Base-by-base conservation (phyloP, 106 monocot genomes). In the Hemerocallis citrina region DNA sequence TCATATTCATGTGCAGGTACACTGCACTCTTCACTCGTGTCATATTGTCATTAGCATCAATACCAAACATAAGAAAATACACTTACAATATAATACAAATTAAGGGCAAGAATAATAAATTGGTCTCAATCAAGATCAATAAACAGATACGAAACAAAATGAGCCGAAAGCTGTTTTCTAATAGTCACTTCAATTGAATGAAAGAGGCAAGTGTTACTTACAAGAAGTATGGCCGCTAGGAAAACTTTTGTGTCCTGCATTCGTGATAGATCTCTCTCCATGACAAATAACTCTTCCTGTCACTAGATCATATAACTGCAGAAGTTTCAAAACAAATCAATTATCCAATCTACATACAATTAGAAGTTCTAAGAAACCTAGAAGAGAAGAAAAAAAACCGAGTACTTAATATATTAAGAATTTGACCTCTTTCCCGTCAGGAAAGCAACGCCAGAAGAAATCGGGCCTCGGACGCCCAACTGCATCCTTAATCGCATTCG, bases 181-280 rank as follows among this genome's bases (percentile, higher is more conserved):
- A n/a, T n/a, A n/a, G n/a, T n/a, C n/a, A n/a, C n/a, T n/a, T n/a
- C n/a, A n/a, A n/a, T n/a, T n/a, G n/a, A n/a, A n/a, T n/a, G n/a
- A n/a, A n/a, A n/a, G n/a, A n/a, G n/a, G n/a, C n/a, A n/a, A n/a
- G 37, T 6, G 11, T 11, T 11, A 43, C 79, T 68, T 76, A 84
- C 84, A 84, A 31, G 84, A 75, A 64, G 84, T 76, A 76, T 84
- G 84, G 44, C 84, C 84, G 56, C 84, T 84, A 0, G 75, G 84
- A 61, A 84, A 84, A 54, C 84, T 79, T 65, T 79, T 84, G 72
- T 79, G 69, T 7, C 79, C 84, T 51, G 79, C 79, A 24, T 66
- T 79, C 19, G 79, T 49, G 28, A 59, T n/a, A 9, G 40, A 55
- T 37, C 48, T 44, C 62, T 69, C 25, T 24, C 84, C 84, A 40